Conservation (phyloP, 2,329 filamentous ascomycete species). For the Fusarium coffeatum region DNA sequence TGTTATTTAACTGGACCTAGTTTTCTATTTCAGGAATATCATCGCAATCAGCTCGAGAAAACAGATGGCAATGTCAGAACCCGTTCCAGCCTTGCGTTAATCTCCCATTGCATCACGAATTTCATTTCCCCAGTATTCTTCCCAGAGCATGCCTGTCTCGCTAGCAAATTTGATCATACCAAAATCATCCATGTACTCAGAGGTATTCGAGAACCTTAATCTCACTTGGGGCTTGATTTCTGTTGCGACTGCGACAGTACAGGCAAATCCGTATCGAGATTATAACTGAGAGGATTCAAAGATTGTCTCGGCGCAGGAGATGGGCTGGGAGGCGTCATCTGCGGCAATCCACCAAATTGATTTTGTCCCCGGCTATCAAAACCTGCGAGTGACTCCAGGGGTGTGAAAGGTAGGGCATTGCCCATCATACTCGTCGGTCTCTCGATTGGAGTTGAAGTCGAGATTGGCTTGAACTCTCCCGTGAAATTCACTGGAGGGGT, state of each 20-base stretch:
- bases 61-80: neutral
- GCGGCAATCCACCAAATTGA: neutral
- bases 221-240: neutral
- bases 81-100: neutral
- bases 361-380: neutral
- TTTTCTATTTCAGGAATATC: neutral
- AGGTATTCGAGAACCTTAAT: too few relatives aligned
- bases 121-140: neutral
- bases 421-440: neutral
- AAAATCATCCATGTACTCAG: neutral
- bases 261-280: neutral
- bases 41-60: neutral
- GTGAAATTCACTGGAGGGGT: neutral
- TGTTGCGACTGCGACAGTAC: neutral
- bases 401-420: neutral
- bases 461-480: neutral
- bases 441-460: neutral
- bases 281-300: neutral
- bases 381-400: constrained; percentile 2
- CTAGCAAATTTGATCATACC: neutral
- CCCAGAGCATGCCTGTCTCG: neutral
- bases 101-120: neutral
- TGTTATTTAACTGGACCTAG: too few relatives aligned
- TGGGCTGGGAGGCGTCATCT: constrained; percentile 37
- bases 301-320: constrained; percentile 34